Evolutionary conservation across 1,139 yeast genomes (phyloP), one percentile per base, ranked within the genome.

Genomic region (Diutina siamensis): DNA sequence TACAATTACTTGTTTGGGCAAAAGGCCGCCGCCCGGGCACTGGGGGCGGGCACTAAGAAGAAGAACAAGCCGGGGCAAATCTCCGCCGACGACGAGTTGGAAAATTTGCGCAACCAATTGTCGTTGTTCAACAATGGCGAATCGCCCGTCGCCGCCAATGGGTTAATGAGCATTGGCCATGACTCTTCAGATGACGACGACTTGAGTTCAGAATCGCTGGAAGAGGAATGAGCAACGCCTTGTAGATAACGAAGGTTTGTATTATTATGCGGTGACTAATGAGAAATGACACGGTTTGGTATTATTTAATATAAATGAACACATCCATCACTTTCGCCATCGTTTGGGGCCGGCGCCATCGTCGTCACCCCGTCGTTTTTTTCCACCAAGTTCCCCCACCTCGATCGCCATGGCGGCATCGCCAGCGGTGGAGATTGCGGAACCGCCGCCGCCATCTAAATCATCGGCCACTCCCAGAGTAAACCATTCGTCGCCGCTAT

Each of bases 31-130:
- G 32, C 33, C 21, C 31, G 32, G 20, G 25, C 25, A 18, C 41
- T 36, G 48, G 89, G 76, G 52, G 69, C 76, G 57, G 97, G 97
- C 68, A n/a, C 13, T 13, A 75, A 82, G 65, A 97, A 92, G 74
- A 97, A 15, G 15, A 17, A 17, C 12, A 38, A 38, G 20, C 19
- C 32, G 21, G 42, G 42, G 17, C 31, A n/a, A 4, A 18, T 38
- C 20, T 12, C 15, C 8, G 42, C 42, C 21, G 42, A 38, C 21
- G 83, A 83, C 87, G 87, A 48, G 64, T 82, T 89, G 58, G 95
- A 85, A 58, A 83, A 81, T 58, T 76, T 89, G 61, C 84, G 84
- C 64, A 80, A 80, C 60, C 89, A 86, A 64, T 71, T 89, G 53
- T 86, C 85, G 48, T 79, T 85, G 56, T 80, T 88, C 59, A 87